Evolutionary conservation across 805 yeast species (phyloP).

Genomic region (Teunomyces pallodes): DNA sequence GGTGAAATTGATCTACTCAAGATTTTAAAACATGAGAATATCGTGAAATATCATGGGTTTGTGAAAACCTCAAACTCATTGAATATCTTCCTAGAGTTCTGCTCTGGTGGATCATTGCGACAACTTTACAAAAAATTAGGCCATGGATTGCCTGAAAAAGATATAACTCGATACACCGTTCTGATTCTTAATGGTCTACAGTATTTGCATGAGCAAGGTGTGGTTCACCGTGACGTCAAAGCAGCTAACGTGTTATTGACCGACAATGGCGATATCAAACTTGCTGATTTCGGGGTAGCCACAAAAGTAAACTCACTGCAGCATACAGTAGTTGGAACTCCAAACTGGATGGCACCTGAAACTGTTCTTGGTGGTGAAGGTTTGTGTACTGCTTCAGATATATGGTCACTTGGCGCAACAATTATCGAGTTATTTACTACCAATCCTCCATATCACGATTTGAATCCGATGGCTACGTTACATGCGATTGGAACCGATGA

Average conservation of each 20-base stretch:
- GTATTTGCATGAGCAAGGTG: slow-evolving; percentile 69
- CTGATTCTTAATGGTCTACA: slow-evolving; percentile 60
- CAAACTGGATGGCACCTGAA: slow-evolving; percentile 99
- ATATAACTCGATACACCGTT: slow-evolving; percentile 47
- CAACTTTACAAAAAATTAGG: slow-evolving; percentile 47
- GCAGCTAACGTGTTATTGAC: slow-evolving; percentile 86
- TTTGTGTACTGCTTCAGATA: slow-evolving; percentile 83
- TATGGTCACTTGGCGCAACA: slow-evolving; percentile 96
- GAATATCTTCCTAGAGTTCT: slow-evolving; percentile 61
- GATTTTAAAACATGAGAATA: slow-evolving; percentile 62
- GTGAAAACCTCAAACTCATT: slow-evolving; percentile 52
- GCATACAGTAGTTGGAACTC: slow-evolving; percentile 70
- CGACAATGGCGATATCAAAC: slow-evolving; percentile 63
- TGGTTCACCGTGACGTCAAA: slow-evolving; percentile 84
- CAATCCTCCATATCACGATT: slow-evolving; percentile 80
- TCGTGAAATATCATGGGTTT: slow-evolving; percentile 68
- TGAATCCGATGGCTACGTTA: slow-evolving; percentile 73
- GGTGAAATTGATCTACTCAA: slow-evolving; percentile 67
- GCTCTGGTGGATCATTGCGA: slow-evolving; percentile 63
- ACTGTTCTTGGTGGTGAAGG: slow-evolving; percentile 77
- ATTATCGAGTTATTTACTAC: slow-evolving; percentile 83
- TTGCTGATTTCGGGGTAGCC: slow-evolving; percentile 96
- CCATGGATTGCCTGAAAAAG: slow-evolving; percentile 54
- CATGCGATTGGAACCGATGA: slow-evolving; percentile 81
- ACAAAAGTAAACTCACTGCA: slow-evolving; percentile 48